Base-by-base conservation (phyloP, 1,139 yeast genomes). In the Candida dubliniensis region DNA sequence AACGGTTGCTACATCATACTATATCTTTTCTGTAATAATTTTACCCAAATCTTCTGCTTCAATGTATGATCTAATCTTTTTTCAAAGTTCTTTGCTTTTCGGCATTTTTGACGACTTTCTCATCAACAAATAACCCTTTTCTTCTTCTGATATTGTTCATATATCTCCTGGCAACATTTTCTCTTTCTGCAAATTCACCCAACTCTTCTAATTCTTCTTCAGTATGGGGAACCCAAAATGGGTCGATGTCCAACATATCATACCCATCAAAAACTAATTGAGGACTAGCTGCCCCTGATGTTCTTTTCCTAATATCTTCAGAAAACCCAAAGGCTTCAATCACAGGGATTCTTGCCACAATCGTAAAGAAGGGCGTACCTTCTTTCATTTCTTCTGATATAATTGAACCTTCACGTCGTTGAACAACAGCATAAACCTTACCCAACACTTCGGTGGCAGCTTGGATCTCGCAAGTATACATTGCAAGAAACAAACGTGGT, bases 191-290 rank as follows among this genome's bases (percentile, higher is more conserved):
- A 54, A 81, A 78, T 52, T 89, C 96, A 26, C 99, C 99, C 40
- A 88, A 71, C 48, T 90, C 96, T 60, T 93, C 99, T 40, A 93
- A 67, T 61, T 95, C 99, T 62, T 90, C 98, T 56, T 88, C 97
- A 0, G 99, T 95, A 6, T 93, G 88, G n/a, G 99, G 99, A 10
- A 93, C 96, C 99, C 99, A 95, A 74, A 86, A 95, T 34, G 99
- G 99, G 69, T 95, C 98, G 53, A 87, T 80, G 50, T 89, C 96
- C 42, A 91, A 77, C 51, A 84, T 71, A 56, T 90, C 95, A 62
- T 79, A 95, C 1, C 99, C 99, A 38, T 86, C 79, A 59, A 93
- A 93, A 6, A 91, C 88, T 47, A 95, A 74, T 64, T 93, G 99
- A 0, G 99, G 99, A 58, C 89, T 87, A 3, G 99, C 99, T 4